A percentile compares a stretch with the other conserved stretches of the same genome.
Conservation (phyloP, 306 rosid species). For the Dalbergia cochinchinensis region DNA sequence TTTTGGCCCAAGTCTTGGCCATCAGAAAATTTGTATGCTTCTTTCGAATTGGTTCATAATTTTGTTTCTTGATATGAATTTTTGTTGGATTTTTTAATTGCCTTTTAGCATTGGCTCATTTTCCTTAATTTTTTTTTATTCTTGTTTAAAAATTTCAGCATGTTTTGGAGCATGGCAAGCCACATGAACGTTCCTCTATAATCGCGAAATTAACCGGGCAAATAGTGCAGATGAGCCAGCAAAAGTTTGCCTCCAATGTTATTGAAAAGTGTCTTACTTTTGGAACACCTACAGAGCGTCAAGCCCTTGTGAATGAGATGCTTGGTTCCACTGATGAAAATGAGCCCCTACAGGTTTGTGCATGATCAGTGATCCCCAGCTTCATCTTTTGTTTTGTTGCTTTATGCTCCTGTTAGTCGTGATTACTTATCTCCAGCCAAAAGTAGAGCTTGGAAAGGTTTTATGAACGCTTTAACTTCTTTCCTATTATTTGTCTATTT, state of each 20-base stretch:
- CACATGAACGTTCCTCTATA: constrained; percentile 85
- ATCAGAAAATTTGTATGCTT: not conserved
- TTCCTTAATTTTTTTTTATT: constrained; percentile 5
- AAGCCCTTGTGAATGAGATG: constrained; percentile 88
- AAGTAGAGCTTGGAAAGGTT: not conserved
- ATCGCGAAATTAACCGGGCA: constrained; percentile 88
- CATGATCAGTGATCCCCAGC: constrained; percentile 7
- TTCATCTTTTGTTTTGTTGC: not conserved
- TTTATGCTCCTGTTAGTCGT: constrained; percentile 6
- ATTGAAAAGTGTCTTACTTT: constrained; percentile 90
- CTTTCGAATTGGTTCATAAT: not conserved
- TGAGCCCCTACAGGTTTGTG: constrained; percentile 92
- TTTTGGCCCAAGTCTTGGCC: constrained; percentile 9
- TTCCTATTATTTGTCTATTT: not conserved
- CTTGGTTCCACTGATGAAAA: constrained; percentile 95
- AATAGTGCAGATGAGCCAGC: constrained; percentile 97
- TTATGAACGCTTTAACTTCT: not conserved
- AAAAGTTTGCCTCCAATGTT: constrained; percentile 97
- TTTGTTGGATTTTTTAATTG: not conserved
- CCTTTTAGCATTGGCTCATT: not conserved
- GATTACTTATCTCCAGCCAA: not conserved
- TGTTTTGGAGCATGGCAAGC: constrained; percentile 96
- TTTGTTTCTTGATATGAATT: not conserved
- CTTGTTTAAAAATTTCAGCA: constrained; percentile 62
- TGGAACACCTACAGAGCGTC: constrained; percentile 86